Base-by-base conservation (phyloP, 345 rosid genomes). In the Kandelia obovata region DNA sequence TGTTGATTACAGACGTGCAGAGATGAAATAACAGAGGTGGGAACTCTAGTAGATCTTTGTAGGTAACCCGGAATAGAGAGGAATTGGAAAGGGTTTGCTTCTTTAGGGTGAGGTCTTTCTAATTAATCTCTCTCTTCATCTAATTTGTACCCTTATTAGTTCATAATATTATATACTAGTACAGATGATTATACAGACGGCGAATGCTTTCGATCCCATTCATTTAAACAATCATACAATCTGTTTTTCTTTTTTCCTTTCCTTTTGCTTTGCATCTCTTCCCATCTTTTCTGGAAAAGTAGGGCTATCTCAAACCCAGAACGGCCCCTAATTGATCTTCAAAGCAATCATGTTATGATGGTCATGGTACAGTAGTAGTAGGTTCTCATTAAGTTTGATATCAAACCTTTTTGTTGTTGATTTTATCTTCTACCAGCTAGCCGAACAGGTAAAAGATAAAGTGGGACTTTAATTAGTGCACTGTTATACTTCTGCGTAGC, bases 1-100 rank as follows among this genome's bases (percentile, higher is more conserved):
- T 86, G 59, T 56, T 56, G 92, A 86, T 73, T 88, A 80, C 64
- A 81, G 84, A 74, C 66, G 84, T 72, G 79, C 87, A 81, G 92
- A 89, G 79, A 89, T 82, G 91, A 81, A 84, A 73, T 84, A 73
- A 79, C 26, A 13, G 28, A 53, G 4, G 25, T 3, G 13, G 13
- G 59, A 56, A 25, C 4, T 30, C 23, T 25, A 46, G 27, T 37
- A 7, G 53, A 62, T 47, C 21, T 34, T 43, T 53, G 58, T 70
- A 43, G 67, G 32, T 56, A 32, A 34, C 20, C 63, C 55, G 0
- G 43, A 59, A 32, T n/a, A 52, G 43, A 67, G 52, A 61, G 35
- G 35, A 53, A 49, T 34, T 65, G 53, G 60, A 37, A 55, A 27
- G 71, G 43, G 51, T 55, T 53, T 72, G 28, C 11, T 56, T 65